Evolutionary conservation across 1,284 basidiomycete species (phyloP), one percentile per base, ranked within the genome.

Genomic region (Cryptococcus sp.): DNA sequence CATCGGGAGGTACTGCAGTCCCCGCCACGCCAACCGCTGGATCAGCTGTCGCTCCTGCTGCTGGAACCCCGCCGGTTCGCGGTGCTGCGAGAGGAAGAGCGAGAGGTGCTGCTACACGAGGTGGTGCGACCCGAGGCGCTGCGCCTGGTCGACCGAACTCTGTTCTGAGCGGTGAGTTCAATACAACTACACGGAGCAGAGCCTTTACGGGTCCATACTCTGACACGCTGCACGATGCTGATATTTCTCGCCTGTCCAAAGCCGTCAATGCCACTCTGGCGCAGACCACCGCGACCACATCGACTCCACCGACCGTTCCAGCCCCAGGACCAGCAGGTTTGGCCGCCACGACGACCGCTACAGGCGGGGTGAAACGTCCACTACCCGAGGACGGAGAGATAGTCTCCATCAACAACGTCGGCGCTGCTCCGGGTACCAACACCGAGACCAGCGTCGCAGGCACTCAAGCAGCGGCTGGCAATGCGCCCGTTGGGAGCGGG

Each of bases 211-310:
- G 2, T 35, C 20, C n/a, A n/a, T n/a, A n/a, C n/a, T n/a, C n/a
- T n/a, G n/a, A n/a, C n/a, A n/a, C n/a, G n/a, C n/a, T n/a, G n/a
- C n/a, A 42, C 15, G 3, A 31, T 38, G 19, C 47, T 46, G 11
- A 53, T 35, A 5, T 10, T 47, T 11, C 5, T 35, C 16, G 22
- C 4, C 13, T 35, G 31, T 35, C 31, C 35, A 19, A 50, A 75
- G 75, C 68, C 44, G 75, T 77, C 49, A 77, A 77, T 53, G 74
- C 75, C 5, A 71, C 72, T 0, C 61, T 77, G 0, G 60, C 67
- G 10, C 51, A 52, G 35, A 49, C 59, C 42, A 54, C 57, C 6
- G 25, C 54, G 7, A 47, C 57, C 10, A 39, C 52, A 38, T 44
- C 54, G 10, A 44, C 51, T 25, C 23, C 50, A 8, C 25, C 56